A percentile compares a stretch with the other conserved stretches of the same genome.
Conservation (phyloP, 768 basidiomycete genomes). For the Termitomyces sp. region DNA sequence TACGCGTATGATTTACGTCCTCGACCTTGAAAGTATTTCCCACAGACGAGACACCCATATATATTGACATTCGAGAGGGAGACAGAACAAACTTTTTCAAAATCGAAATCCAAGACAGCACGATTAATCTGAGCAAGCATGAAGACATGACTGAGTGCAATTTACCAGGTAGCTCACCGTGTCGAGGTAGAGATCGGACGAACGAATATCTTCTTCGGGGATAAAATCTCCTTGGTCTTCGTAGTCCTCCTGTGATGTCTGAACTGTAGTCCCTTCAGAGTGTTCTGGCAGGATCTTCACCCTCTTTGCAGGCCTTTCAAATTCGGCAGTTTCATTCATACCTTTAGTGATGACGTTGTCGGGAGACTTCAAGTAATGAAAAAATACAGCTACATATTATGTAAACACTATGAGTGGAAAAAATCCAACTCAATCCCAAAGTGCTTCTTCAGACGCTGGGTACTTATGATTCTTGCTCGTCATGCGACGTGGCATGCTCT, state of each 20-base stretch:
- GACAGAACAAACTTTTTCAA: constrained; percentile 98
- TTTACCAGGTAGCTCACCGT: constrained; percentile 51
- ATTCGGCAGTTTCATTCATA: constrained; percentile 5
- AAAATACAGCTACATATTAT: neutral
- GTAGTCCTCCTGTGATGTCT: constrained; percentile 14
- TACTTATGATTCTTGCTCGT: constrained; percentile 13
- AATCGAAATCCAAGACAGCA: constrained; percentile 91
- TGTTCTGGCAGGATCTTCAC: constrained; percentile 14
- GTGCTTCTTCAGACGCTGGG: neutral
- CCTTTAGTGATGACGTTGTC: constrained; percentile 7
- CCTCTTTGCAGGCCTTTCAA: constrained; percentile 30
- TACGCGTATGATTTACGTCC: constrained; percentile 94
- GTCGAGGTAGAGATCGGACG: constrained; percentile 91
- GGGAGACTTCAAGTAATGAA: too few species aligned
- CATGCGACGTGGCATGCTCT: constrained; percentile 1
- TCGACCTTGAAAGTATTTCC: constrained; percentile 98
- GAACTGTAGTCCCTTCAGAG: neutral
- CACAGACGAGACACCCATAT: constrained; percentile 96
- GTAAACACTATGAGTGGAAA: neutral
- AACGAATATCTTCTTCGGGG: constrained; percentile 30
- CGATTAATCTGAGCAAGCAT: constrained; percentile 70
- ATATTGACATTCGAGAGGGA: constrained; percentile 95
- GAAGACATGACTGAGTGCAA: constrained; percentile 8
- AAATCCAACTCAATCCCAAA: neutral
- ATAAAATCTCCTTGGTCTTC: constrained; percentile 27